Percentiles rank a stretch among this genome's conserved stretches.
These are phyloP conservation scores for Penicillium sclerotiorum DNA, from an alignment of 2,329 filamentous ascomycete species.

Conservation along the genomic window DNA sequence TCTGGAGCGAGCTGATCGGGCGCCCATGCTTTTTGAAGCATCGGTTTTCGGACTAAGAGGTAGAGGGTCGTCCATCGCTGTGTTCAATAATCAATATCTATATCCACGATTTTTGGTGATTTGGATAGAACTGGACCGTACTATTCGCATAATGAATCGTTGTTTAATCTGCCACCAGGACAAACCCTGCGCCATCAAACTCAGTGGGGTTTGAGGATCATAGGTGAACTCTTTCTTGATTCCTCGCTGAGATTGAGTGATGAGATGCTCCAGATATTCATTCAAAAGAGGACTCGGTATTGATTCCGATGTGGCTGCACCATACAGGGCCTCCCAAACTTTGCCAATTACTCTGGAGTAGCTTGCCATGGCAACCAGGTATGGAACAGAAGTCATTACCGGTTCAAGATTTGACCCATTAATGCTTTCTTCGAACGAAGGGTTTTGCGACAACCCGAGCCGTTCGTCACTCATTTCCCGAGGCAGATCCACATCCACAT, in stretches of 20 bases:
- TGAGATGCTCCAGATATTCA: constrained; percentile 21
- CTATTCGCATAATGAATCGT: constrained; percentile 25
- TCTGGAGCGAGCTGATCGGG: constrained; percentile 7
- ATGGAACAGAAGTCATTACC: constrained; percentile 11
- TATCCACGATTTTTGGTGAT: no score
- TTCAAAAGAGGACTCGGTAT: constrained; percentile 15
- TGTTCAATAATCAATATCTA: no score
- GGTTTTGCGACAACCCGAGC: constrained; percentile 7
- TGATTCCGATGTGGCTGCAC: constrained; percentile 14
- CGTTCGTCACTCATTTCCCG: constrained; percentile 19
- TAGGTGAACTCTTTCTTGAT: constrained; percentile 17
- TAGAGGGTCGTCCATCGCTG: constrained; percentile 25
- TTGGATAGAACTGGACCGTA: constrained; percentile 5
- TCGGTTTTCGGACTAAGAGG: constrained; percentile 17
- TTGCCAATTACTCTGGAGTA: constrained; percentile 26
- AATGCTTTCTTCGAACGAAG: background rate
- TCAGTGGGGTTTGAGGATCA: constrained; percentile 5
- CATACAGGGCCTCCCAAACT: constrained; percentile 26
- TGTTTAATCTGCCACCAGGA: constrained; percentile 25
- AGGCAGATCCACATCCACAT: constrained; percentile 24
- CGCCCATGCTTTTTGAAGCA: constrained; percentile 2
- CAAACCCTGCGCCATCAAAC: background rate
- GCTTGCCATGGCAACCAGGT: constrained; percentile 22
- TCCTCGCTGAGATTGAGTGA: constrained; percentile 18
- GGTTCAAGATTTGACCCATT: background rate